These are phyloP conservation scores for Pachysolen tannophilus DNA, from an alignment of 805 yeast species.

Conservation along the genomic window DNA sequence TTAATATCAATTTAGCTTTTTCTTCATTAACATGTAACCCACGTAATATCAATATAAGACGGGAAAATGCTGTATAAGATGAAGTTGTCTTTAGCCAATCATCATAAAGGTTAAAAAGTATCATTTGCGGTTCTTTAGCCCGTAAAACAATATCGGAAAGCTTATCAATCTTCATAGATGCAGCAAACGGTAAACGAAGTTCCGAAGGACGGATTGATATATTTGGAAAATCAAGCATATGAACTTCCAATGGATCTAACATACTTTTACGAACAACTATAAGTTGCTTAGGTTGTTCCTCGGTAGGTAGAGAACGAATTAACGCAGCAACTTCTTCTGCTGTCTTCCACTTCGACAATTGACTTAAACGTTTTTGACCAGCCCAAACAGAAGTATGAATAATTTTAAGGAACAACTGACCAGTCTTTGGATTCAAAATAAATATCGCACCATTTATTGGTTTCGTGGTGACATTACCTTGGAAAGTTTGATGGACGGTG, in stretches of 20 bases:
- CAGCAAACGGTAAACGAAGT: constrained; percentile 79
- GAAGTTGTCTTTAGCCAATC: constrained; percentile 86
- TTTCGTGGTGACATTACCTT: constrained; percentile 87
- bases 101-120: constrained; percentile 82
- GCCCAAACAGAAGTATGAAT: constrained; percentile 95
- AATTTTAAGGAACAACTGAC: constrained; percentile 81
- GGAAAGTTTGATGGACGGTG: constrained; percentile 82
- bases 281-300: constrained; percentile 91
- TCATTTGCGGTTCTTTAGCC: constrained; percentile 93
- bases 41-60: constrained; percentile 75
- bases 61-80: constrained; percentile 88
- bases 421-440: constrained; percentile 82
- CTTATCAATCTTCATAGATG: constrained; percentile 77
- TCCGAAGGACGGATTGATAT: constrained; percentile 86
- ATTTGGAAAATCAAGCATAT: constrained; percentile 94
- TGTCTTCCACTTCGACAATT: constrained; percentile 94
- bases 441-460: constrained; percentile 92
- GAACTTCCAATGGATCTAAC: constrained; percentile 92
- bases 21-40: constrained; percentile 75
- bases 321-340: constrained; percentile 96
- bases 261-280: constrained; percentile 87
- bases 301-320: constrained; percentile 79
- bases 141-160: constrained; percentile 68
- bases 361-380: constrained; percentile 91
- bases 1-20: constrained; percentile 61